Percentiles rank a stretch among this genome's conserved stretches.
phyloP scores from a whole-genome alignment of 2,329 filamentous ascomycete genomes.

The Herpotrichia juniperi region DNA sequence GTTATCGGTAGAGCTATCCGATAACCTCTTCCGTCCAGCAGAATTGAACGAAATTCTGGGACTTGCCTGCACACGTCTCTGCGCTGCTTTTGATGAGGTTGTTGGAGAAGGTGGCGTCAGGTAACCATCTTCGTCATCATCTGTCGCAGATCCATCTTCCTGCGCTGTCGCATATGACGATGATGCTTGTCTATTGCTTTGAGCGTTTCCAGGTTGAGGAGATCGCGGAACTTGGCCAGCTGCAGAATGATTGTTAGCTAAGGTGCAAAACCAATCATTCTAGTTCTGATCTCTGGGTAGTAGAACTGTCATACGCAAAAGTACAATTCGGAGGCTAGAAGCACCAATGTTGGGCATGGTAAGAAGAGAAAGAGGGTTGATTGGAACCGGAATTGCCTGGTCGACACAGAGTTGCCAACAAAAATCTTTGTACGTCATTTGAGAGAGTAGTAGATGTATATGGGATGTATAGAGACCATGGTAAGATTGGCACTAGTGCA shows the following conservation, averaged over 20 bases:
- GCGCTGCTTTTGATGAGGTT: slow-evolving; percentile 22
- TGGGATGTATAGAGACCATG: no score
- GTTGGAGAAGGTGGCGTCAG: slow-evolving; percentile 30
- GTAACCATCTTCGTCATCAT: slow-evolving; percentile 34
- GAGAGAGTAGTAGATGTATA: no score
- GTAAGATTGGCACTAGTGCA: no score
- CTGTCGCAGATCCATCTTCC: slow-evolving; percentile 36
- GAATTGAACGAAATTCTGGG: slow-evolving; percentile 20
- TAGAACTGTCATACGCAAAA: no score
- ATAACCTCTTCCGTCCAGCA: slow-evolving; percentile 27
- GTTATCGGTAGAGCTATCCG: slow-evolving; percentile 21
- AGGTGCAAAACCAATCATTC: no score
- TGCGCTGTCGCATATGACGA: slow-evolving; percentile 15
- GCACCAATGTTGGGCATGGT: no score
- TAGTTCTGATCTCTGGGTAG: no score
- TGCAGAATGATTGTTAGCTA: not conserved
- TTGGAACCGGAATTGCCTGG: no score
- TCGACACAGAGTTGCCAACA: no score
- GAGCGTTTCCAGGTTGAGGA: not conserved
- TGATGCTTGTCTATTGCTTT: slow-evolving; percentile 13
- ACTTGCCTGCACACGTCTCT: slow-evolving; percentile 33
- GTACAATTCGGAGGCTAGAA: no score
- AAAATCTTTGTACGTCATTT: no score
- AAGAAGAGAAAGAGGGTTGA: no score
- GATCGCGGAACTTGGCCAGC: not conserved